Base-by-base conservation (phyloP, 164 flowering plant species). In the Malania oleifera region DNA sequence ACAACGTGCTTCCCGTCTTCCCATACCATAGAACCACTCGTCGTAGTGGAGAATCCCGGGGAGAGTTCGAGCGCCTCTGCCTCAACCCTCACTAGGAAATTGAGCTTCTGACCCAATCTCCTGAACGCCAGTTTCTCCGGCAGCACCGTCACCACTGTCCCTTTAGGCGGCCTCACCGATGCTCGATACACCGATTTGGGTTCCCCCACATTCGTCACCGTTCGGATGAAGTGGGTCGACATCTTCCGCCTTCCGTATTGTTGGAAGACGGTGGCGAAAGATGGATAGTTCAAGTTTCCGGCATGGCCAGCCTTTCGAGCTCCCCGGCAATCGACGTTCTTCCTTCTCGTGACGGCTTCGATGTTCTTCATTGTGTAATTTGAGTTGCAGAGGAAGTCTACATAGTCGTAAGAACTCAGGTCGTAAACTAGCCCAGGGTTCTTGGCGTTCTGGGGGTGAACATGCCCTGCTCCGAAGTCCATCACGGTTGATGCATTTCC, bases 381-480 rank as follows among this genome's bases (percentile, higher is more conserved):
- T 3, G 87, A 82, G 47, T 82, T 86, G 71, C 99, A 95, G 1
- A 95, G 66, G 77, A 95, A 91, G 56, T 88, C 79, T 1, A 88
- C 66, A 64, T 88, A 89, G 34, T 91, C 97, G 27, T 73, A 66
- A 0, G 82, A 51, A 0, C 64, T 45, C 0, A 87, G 4, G 62
- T 95, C 99, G 39, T 82, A 95, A 18, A 95, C 71, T 3, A 95
- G 62, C 0, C 99, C 99, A 0, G 99, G 99, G 38, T 88, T 78
- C 82, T 91, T 77, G 3, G 99, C 99, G 57, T 81, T 81, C 22
- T 80, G 78, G 0, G 96, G 97, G 53, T 91, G 75, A 8, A 95
- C 96, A 62, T 95, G 95, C 1, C 99, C 99, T 1, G 99, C 74
- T 1, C 97, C 99, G 38, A 51, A 82, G 69, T 85, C 99, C 66